These are phyloP conservation scores for Fusarium duplospermum DNA, from an alignment of 2,329 filamentous ascomycete genomes.

Conservation along the genomic window DNA sequence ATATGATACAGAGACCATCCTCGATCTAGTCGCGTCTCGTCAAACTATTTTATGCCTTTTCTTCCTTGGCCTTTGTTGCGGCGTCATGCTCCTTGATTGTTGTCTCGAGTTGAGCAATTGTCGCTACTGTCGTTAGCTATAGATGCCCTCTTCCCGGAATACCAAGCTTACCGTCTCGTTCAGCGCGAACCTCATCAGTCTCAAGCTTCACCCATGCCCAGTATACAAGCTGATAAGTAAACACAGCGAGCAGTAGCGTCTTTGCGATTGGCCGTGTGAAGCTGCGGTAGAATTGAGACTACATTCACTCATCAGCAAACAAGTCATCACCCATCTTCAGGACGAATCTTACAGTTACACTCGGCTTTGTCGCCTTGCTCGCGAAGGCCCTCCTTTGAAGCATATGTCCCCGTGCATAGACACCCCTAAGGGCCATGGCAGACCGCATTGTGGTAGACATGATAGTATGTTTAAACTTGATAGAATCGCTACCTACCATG, in stretches of 20 bases:
- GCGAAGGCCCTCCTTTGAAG: slow-evolving; percentile 37
- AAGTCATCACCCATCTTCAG: neutral
- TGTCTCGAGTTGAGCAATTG: slow-evolving; percentile 53
- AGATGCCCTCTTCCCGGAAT: slow-evolving; percentile 10
- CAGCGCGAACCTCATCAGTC: slow-evolving; percentile 72
- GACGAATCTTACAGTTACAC: slow-evolving; percentile 36
- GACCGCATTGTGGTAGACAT: slow-evolving; percentile 27
- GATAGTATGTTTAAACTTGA: slow-evolving; percentile 6
- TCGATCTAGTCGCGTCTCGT: neutral
- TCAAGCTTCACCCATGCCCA: slow-evolving; percentile 81
- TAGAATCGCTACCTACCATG: neutral
- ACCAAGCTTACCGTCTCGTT: slow-evolving; percentile 64
- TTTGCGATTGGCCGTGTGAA: slow-evolving; percentile 81
- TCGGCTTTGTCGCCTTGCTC: slow-evolving; percentile 43
- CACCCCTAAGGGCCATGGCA: neutral
- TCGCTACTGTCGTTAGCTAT: slow-evolving; percentile 36
- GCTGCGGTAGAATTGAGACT: slow-evolving; percentile 78
- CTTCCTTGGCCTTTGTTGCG: slow-evolving; percentile 32
- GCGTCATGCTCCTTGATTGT: slow-evolving; percentile 52
- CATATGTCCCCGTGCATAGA: neutral
- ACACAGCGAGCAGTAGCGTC: slow-evolving; percentile 78
- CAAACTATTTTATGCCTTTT: slow-evolving; percentile 21
- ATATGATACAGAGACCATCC: neutral
- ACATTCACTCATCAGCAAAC: neutral
- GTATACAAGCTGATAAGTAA: slow-evolving; percentile 83